Evolutionary conservation across 176 grass and related monocot genomes (phyloP).

Genomic region (Bolboschoenus planiculmis): DNA sequence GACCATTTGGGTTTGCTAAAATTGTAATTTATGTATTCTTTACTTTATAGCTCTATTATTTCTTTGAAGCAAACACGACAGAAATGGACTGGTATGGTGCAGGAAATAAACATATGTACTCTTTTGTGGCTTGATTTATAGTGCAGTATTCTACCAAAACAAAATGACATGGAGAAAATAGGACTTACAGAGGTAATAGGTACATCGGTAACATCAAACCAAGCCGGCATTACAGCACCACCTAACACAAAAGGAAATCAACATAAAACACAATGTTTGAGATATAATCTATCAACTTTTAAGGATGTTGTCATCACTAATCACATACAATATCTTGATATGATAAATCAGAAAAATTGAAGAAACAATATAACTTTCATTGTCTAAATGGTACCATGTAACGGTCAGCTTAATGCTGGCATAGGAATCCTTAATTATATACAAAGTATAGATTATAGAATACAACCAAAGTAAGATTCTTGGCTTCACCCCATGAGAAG

Average conservation of each 20-base stretch:
- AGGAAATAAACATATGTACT: background rate
- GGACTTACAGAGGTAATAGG: conserved; percentile 51
- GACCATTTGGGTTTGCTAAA: background rate
- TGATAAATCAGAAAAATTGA: background rate
- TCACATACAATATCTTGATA: background rate
- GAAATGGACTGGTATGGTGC: background rate
- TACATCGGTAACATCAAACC: conserved; percentile 66
- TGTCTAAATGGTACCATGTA: background rate
- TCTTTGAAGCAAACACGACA: background rate
- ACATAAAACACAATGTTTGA: background rate
- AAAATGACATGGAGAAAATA: background rate
- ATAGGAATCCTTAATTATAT: background rate
- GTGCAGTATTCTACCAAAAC: background rate
- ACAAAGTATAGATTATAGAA: background rate
- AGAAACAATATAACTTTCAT: background rate
- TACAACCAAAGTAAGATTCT: background rate
- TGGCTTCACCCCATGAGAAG: background rate
- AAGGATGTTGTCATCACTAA: background rate
- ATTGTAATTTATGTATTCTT: background rate
- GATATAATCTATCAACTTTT: background rate
- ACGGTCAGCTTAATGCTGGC: background rate
- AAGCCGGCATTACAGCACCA: conserved; percentile 63
- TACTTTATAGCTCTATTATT: background rate
- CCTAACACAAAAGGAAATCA: conserved; percentile 24
- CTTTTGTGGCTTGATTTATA: background rate